Evolutionary conservation across 352 stramenopile genomes (phyloP).

Genomic region (Elongisporangium anandrum): DNA sequence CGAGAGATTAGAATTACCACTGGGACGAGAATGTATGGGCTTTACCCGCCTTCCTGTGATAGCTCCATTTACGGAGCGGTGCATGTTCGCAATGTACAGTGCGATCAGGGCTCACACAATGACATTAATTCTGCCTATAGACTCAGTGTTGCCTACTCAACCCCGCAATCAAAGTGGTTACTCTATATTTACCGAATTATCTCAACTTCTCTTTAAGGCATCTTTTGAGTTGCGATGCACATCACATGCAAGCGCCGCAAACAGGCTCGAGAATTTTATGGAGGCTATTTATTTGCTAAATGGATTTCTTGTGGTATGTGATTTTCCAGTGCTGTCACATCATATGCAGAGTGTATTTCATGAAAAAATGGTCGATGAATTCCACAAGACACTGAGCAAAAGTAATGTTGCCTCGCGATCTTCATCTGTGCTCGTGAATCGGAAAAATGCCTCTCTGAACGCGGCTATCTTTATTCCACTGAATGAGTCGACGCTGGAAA

Average conservation of each 20-base stretch:
- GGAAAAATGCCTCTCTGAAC: conserved; percentile 1
- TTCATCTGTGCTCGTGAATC: not conserved
- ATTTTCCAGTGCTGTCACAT: conserved; percentile 1
- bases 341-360: not conserved
- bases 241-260: conserved; percentile 4
- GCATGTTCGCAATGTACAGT: conserved; percentile 39
- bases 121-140: conserved; percentile 22
- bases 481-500: not conserved
- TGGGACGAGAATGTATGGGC: conserved; percentile 52
- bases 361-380: conserved; percentile 1
- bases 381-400: not conserved
- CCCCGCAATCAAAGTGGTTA: conserved; percentile 4
- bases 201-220: conserved; percentile 30
- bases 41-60: conserved; percentile 25
- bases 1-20: conserved; percentile 29
- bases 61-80: conserved; percentile 46
- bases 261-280: not conserved
- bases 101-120: conserved; percentile 26
- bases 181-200: conserved; percentile 15
- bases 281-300: not conserved
- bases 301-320: not conserved
- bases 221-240: conserved; percentile 20
- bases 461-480: conserved; percentile 27
- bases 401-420: not conserved
- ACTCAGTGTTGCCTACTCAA: not conserved